phyloP scores from a whole-genome alignment of 140 eudicot species.

The Senecio squalidus region DNA sequence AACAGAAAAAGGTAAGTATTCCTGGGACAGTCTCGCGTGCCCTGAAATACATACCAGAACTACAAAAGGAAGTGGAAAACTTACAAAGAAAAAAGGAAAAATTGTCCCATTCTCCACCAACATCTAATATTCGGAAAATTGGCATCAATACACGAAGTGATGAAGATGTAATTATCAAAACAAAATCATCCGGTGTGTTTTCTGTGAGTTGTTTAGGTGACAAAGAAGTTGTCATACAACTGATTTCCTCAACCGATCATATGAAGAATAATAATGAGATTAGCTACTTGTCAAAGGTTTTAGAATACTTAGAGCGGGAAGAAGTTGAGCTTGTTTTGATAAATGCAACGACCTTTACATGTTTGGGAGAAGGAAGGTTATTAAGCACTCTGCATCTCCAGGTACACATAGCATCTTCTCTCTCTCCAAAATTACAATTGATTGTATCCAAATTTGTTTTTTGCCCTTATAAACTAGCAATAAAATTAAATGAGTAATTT shows the following conservation, averaged over 20 bases:
- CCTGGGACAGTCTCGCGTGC: constrained; percentile 53
- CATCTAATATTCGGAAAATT: background rate
- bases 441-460: too few relatives aligned
- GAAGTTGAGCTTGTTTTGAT: constrained; percentile 34
- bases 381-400: constrained; percentile 43
- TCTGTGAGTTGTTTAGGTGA: constrained; percentile 36
- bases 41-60: constrained; percentile 63
- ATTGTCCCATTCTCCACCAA: constrained; percentile 14
- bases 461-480: too few relatives aligned
- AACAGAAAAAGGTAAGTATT: constrained; percentile 63
- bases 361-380: constrained; percentile 14
- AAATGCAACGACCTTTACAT: constrained; percentile 31
- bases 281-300: constrained; percentile 19
- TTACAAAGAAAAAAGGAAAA: constrained; percentile 38
- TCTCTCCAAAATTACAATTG: too few relatives aligned
- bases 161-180: background rate
- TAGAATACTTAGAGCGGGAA: constrained; percentile 29
- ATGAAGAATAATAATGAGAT: constrained; percentile 11
- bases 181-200: constrained; percentile 1
- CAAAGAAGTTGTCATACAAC: constrained; percentile 35
- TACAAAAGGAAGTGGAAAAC: constrained; percentile 53
- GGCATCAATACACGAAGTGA: background rate
- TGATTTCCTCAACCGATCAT: constrained; percentile 23
- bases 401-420: constrained; percentile 31
- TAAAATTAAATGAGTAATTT: too few relatives aligned